Conservation (phyloP, 2,329 filamentous ascomycete species). For the Emergomyces orientalis region DNA sequence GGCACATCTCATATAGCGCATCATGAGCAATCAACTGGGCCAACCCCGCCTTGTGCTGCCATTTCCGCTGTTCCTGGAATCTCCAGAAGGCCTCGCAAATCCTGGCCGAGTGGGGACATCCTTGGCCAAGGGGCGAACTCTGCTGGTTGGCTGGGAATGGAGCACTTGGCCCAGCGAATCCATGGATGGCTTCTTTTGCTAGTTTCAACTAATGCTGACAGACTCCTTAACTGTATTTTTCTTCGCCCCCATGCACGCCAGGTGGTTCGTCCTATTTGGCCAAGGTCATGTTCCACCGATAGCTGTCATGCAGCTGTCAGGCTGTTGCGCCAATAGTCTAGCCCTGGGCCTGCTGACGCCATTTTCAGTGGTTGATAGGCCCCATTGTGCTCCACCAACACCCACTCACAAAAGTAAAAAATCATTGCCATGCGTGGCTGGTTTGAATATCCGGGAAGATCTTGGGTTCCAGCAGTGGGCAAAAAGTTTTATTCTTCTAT, state of each 20-base stretch:
- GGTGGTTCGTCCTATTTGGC: conserved; percentile 4
- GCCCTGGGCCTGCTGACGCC: neutral
- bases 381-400: neutral
- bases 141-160: neutral
- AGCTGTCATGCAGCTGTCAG: conserved; percentile 7
- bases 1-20: too few species aligned
- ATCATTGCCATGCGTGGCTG: neutral
- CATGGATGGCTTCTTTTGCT: neutral
- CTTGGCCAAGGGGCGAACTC: neutral
- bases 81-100: neutral
- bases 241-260: neutral
- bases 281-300: neutral
- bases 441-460: neutral
- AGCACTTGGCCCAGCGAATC: neutral
- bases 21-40: neutral
- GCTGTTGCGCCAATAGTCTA: neutral
- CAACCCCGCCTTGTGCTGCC: neutral
- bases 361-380: neutral
- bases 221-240: too few species aligned
- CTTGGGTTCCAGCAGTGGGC: neutral
- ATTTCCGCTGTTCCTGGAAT: neutral
- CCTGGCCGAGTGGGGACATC: neutral
- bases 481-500: neutral
- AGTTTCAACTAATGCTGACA: neutral
- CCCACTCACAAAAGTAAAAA: neutral